Conservation (phyloP, 331 rosid genomes). For the Cydonia oblonga region DNA sequence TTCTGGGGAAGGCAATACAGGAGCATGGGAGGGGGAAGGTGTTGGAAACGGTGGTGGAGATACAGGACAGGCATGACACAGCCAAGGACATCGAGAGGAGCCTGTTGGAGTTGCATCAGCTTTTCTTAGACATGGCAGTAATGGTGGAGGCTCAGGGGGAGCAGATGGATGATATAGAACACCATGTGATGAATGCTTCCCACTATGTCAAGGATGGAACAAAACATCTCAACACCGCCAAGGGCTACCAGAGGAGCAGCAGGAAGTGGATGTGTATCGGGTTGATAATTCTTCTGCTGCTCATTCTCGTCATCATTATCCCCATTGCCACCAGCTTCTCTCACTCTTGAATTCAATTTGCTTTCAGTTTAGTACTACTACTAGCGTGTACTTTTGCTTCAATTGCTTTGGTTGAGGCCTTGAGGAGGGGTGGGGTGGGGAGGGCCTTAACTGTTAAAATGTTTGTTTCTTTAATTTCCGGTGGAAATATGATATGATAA, state of each 20-base stretch:
- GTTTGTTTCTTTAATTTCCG: not conserved
- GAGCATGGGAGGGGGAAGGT: constrained; percentile 80
- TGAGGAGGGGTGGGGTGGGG: not conserved
- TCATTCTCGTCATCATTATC: constrained; percentile 47
- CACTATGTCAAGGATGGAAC: constrained; percentile 69
- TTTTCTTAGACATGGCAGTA: constrained; percentile 92
- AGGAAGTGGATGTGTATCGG: constrained; percentile 79
- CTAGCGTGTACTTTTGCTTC: not conserved
- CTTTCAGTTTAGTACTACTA: not conserved
- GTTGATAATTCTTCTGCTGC: constrained; percentile 35
- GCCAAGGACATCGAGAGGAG: constrained; percentile 78
- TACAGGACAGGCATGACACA: constrained; percentile 68
- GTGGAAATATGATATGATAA: not conserved
- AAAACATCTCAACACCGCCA: constrained; percentile 46
- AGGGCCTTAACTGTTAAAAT: not conserved
- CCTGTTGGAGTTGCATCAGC: constrained; percentile 70
- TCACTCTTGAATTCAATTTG: constrained; percentile 26
- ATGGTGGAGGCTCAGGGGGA: constrained; percentile 96
- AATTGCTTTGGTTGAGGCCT: not conserved
- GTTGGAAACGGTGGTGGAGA: constrained; percentile 76
- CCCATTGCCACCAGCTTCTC: constrained; percentile 56
- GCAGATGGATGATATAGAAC: constrained; percentile 87
- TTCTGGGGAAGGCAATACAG: constrained; percentile 46
- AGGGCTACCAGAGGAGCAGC: constrained; percentile 40
- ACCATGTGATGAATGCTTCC: constrained; percentile 62